Percentiles rank a stretch among this genome's conserved stretches.
These are phyloP conservation scores for Calonectria hawksworthii DNA, from an alignment of 2,329 filamentous ascomycete genomes.

Conservation along the genomic window DNA sequence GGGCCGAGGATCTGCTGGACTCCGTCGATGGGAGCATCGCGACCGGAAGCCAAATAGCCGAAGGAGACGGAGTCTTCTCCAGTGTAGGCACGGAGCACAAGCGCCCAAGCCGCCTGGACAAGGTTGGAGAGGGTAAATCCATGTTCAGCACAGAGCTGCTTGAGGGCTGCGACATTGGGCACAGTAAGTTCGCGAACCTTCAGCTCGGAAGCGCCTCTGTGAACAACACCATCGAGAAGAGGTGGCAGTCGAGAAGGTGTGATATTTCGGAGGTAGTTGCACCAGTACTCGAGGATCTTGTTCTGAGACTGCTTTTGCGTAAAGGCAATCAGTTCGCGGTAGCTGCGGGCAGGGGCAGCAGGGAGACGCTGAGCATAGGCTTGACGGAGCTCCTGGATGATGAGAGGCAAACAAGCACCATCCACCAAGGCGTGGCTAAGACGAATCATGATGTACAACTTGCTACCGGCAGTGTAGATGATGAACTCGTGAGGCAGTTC, in stretches of 20 bases:
- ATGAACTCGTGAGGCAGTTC: not conserved
- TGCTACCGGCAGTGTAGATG: not conserved
- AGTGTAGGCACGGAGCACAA: not conserved
- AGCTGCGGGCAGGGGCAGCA: not conserved
- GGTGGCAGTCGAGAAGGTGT: not conserved
- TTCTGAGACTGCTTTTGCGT: slow-evolving; percentile 3
- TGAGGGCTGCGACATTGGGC: not conserved
- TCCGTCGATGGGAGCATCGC: not conserved
- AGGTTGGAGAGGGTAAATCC: slow-evolving; percentile 2
- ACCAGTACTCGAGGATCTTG: slow-evolving; percentile 2
- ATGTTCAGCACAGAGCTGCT: not conserved
- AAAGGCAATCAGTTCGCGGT: slow-evolving; percentile 2
- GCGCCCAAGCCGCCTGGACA: not conserved
- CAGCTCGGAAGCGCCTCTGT: not conserved
- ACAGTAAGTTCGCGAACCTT: not conserved
- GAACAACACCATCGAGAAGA: not conserved
- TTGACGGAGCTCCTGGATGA: not conserved
- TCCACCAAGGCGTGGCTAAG: not conserved
- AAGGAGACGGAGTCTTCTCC: not conserved
- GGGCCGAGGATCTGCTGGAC: not conserved
- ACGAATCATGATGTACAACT: slow-evolving; percentile 2
- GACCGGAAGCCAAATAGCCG: not conserved
- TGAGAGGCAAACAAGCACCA: not conserved
- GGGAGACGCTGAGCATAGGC: slow-evolving; percentile 1
- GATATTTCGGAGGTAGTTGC: not conserved